Base-by-base conservation (phyloP, 2,329 filamentous ascomycete species). In the Calonectria pteridis region DNA sequence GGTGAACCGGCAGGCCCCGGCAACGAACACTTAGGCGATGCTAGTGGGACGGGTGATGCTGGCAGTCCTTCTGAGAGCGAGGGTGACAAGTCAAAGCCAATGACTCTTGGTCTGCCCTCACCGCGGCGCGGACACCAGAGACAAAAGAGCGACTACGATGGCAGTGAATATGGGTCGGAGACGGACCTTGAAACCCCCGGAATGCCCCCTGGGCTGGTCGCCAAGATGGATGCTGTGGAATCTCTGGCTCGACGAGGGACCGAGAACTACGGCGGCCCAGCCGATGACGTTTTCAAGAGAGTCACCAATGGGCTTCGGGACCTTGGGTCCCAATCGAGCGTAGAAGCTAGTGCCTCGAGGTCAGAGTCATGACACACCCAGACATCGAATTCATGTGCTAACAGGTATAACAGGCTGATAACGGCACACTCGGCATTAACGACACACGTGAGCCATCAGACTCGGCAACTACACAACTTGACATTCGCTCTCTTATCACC, bases 371-470 rank as follows among this genome's bases (percentile, higher is more conserved):
- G 6, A 9, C 10, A 3, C 13, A 43, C 7, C 20, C 31, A n/a
- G 23, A 18, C 16, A 37, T 29, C 13, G 26, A 37, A 35, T 13
- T 37, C 13, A 35, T 13, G 53, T 23, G 64, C 77, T 81, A 72
- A 82, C 73, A 46, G 26, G 43, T 7, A 37, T 46, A 46, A n/a
- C 79, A 95, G 93, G 80, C 86, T 95, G 76, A 94, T 94, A 82
- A 95, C 93, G 53, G 92, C 94, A 40, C 93, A 95, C 83, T 91
- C 93, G 33, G 93, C 94, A 18, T 86, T 95, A 63, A 92, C 94
- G 59, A 93, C 93, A 26, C 93, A 97, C 81, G 87, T 96, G 55
- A 88, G 89, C 18, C 92, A 95, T 83, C 94, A 96, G 84, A 93
- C 93, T 64, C 93, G 94, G 68, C 91, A 93, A 75, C 87, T 97